Evolutionary conservation across 163 green algal genomes (phyloP).

Genomic region (Chloromonas sp.): DNA sequence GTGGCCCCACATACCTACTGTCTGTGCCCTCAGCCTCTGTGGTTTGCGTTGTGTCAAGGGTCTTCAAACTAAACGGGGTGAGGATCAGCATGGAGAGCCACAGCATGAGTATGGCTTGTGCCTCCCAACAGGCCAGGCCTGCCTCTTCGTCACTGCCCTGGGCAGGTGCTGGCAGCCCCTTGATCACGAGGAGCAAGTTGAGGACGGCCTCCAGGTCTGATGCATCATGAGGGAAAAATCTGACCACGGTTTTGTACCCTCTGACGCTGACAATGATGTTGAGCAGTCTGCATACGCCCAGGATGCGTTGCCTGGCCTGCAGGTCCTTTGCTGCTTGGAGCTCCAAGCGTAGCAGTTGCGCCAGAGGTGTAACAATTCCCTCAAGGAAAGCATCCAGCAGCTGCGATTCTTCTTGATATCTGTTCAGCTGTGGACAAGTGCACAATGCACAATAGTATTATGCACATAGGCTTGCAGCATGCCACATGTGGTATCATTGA

Average conservation of each 20-base stretch:
- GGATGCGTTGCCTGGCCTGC: not conserved
- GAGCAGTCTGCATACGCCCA: conserved; percentile 42
- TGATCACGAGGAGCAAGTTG: conserved; percentile 27
- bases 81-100: conserved; percentile 92
- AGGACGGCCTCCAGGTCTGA: conserved; percentile 75
- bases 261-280: conserved; percentile 60
- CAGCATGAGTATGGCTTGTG: conserved; percentile 76
- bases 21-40: too few relatives aligned
- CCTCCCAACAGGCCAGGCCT: conserved; percentile 58
- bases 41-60: not conserved
- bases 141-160: conserved; percentile 20
- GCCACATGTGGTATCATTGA: not conserved
- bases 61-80: conserved; percentile 91
- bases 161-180: conserved; percentile 3
- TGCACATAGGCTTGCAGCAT: not conserved
- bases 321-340: conserved; percentile 34
- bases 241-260: conserved; percentile 84
- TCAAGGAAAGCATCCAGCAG: conserved; percentile 89
- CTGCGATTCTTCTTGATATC: conserved; percentile 94
- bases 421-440: conserved; percentile 21
- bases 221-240: conserved; percentile 88
- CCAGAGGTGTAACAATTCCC: conserved; percentile 66
- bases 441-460: not conserved
- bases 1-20: too few relatives aligned
- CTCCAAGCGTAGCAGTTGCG: conserved; percentile 49